A percentile compares a stretch with the other conserved stretches of the same genome.
Conservation (phyloP, 1,284 basidiomycete genomes). For the Cryptococcus sp. region DNA sequence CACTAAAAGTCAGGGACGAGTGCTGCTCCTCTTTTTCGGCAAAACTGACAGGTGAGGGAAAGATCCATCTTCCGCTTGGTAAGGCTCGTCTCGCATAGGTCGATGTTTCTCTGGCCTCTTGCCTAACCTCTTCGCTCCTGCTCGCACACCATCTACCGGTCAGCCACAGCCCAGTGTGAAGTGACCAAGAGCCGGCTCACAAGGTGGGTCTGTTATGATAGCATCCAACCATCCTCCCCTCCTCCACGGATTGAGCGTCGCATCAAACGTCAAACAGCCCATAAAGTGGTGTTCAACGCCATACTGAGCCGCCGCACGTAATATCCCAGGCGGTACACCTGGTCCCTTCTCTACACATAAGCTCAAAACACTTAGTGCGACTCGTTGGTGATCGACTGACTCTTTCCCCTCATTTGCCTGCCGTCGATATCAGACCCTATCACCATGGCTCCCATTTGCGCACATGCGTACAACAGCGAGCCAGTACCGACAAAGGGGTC, state of each 20-base stretch:
- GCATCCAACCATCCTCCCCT: slow-evolving; percentile 86
- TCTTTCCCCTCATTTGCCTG: slow-evolving; percentile 90
- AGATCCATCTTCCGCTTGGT: slow-evolving; percentile 38
- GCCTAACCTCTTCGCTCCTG: slow-evolving; percentile 91
- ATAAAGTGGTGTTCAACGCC: slow-evolving; percentile 68
- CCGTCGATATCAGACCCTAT: slow-evolving; percentile 97
- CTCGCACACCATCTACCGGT: slow-evolving; percentile 77
- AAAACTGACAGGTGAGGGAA: slow-evolving; percentile 45
- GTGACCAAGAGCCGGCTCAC: slow-evolving; percentile 54
- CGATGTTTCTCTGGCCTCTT: slow-evolving; percentile 50
- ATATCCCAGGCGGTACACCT: slow-evolving; percentile 57
- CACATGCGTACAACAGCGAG: slow-evolving; percentile 80
- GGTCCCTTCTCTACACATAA: slow-evolving; percentile 42
- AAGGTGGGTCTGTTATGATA: slow-evolving; percentile 89
- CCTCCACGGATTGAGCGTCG: slow-evolving; percentile 84
- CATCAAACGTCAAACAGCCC: slow-evolving; percentile 83
- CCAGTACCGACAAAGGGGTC: slow-evolving; percentile 98
- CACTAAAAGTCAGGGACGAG: background rate
- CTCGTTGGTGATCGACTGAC: slow-evolving; percentile 18
- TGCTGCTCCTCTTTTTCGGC: background rate
- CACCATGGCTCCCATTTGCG: slow-evolving; percentile 80
- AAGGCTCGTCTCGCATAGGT: slow-evolving; percentile 40
- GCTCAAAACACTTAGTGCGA: background rate
- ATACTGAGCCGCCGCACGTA: slow-evolving; percentile 79
- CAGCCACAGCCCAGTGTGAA: background rate